Base-by-base conservation (phyloP, 345 rosid species). In the Rhodomyrtus tomentosa region DNA sequence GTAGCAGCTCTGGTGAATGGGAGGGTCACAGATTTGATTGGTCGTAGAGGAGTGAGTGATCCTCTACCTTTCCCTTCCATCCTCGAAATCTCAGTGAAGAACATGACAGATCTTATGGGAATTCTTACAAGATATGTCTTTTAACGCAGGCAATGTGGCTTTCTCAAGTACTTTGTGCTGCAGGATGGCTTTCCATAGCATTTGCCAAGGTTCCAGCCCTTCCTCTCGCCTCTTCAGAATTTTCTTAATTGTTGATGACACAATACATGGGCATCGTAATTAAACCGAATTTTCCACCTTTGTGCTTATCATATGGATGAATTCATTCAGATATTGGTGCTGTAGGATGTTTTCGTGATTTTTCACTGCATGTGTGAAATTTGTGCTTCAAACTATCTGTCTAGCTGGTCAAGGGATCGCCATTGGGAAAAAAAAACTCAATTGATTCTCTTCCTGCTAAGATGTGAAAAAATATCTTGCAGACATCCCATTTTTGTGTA, bases 131-230 rank as follows among this genome's bases (percentile, higher is more conserved):
- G 45, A 7, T 50, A 14, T 40, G 40, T 55, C 21, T 40, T 82
- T 45, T 54, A 12, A 49, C 38, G 74, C 93, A 94, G 96, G 85
- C 94, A 54, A 92, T 94, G 93, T 89, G 93, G 92, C 45, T 92
- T n/a, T 89, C 94, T 32, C 89, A 90, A 68, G 25, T 84, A 13
- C 89, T 94, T 85, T 87, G 89, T 83, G 87, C 87, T 25, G 42
- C 81, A 9, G 93, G 95, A 38, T 94, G 96, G 96, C 88, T 94
- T 76, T 83, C 86, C 27, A 91, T 94, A 83, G 89, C 88, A 82
- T 81, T 89, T 51, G 90, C 94, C 27, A 85, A 90, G 91, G 89
- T 91, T 80, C 81, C 10, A 36, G 83, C 16, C 55, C 51, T 83
- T 84, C 38, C 58, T 10, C 48, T 45, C 11, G 82, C 15, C 55